Base-by-base conservation (phyloP, 2,329 filamentous ascomycete species). In the Exserohilum turcica region DNA sequence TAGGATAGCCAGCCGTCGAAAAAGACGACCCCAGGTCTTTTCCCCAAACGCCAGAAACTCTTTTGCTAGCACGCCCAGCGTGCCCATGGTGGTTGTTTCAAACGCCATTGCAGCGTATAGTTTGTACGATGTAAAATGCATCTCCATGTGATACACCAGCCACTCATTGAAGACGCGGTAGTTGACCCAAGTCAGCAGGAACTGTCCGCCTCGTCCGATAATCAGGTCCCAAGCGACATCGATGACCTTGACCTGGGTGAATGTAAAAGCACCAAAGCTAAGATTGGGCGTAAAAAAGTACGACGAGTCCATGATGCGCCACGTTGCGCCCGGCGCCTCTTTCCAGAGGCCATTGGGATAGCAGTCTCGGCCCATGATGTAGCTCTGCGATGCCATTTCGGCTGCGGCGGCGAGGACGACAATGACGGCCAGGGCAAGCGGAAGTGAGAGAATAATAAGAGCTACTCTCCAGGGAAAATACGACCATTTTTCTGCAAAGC, bases 211-310 rank as follows among this genome's bases (percentile, higher is more conserved):
- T 45, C 74, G 55, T 24, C 72, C 74, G 18, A 76, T 46, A 2
- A 69, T 36, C n/a, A 76, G 60, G 55, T 77, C 73, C 73, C 74
- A 76, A 8, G 65, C 53, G 16, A 75, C 64, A 40, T 76, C 73
- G 28, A 77, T 69, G 15, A 74, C 59, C 38, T 76, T 76, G 43
- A 68, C 74, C 36, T 67, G 60, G 2, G 70, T 69, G 44, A 76
- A 76, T 0, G 66, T 66, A 54, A 72, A 68, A 3, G 48, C 37
- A n/a, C 68, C 72, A 19, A 71, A 70, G 24, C 59, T 61, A 1
- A 71, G 52, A 21, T 72, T 71, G 2, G 67, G 70, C 21, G 66
- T 71, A 52, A 72, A 71, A 47, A 72, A 70, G 48, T 72, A 72
- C 0, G 59, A 63, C 4, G 65, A 70, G 43, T 72, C 70, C 68